Evolutionary conservation across 306 rosid genomes (phyloP).

Genomic region (Chamaecrista fasciculata): DNA sequence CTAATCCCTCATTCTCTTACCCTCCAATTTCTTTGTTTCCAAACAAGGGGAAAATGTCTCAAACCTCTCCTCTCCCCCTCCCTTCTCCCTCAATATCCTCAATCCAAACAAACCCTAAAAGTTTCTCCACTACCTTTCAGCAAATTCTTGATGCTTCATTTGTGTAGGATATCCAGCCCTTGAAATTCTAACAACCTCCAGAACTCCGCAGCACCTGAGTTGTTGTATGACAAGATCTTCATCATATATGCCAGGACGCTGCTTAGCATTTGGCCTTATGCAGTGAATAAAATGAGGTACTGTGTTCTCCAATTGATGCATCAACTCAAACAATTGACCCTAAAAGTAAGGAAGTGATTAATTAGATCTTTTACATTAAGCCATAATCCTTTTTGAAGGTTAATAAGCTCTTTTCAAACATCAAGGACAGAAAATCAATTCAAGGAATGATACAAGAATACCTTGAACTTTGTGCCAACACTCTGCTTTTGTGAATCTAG

Average conservation of each 20-base stretch:
- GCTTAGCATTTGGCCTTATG: slow-evolving; percentile 75
- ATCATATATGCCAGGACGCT: slow-evolving; percentile 67
- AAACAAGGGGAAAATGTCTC: no score
- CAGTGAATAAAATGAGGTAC: slow-evolving; percentile 86
- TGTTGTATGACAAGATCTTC: slow-evolving; percentile 73
- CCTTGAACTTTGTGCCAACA: slow-evolving; percentile 70
- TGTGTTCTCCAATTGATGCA: slow-evolving; percentile 75
- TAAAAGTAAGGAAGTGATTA: slow-evolving; percentile 33
- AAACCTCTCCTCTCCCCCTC: no score
- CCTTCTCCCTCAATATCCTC: no score
- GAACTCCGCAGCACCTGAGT: slow-evolving; percentile 63
- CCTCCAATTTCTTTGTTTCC: no score
- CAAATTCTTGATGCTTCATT: slow-evolving; percentile 78
- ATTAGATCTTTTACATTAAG: slow-evolving; percentile 19
- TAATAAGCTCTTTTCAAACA: slow-evolving; percentile 19
- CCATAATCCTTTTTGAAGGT: slow-evolving; percentile 20
- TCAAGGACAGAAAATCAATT: slow-evolving; percentile 15
- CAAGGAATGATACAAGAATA: slow-evolving; percentile 35
- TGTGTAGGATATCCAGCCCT: slow-evolving; percentile 81
- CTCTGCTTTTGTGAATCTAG: slow-evolving; percentile 43
- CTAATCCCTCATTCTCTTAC: no score
- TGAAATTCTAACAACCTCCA: slow-evolving; percentile 71
- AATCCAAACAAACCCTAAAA: no score
- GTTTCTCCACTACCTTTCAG: slow-evolving; percentile 58
- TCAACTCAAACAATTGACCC: slow-evolving; percentile 72